Conservation (phyloP, 2,329 filamentous ascomycete genomes). For the Talaromyces funiculosus region DNA sequence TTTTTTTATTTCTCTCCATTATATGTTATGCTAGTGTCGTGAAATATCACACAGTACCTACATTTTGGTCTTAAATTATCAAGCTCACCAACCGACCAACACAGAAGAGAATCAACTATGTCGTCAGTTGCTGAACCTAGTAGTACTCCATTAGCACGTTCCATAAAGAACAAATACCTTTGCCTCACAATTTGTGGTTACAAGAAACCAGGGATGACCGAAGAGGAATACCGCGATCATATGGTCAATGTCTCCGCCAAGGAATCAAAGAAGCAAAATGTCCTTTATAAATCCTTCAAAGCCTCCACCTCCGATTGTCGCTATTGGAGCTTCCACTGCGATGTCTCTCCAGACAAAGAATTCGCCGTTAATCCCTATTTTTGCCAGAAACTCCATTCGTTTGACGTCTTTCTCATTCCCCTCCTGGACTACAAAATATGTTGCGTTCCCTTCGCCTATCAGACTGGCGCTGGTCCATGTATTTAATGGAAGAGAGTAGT, state of each 20-base stretch:
- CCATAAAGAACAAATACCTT: too few species aligned
- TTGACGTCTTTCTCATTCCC: not conserved
- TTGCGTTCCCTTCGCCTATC: slow-evolving; percentile 32
- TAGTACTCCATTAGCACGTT: too few species aligned
- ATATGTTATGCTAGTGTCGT: too few species aligned
- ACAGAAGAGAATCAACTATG: too few species aligned
- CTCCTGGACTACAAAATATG: slow-evolving; percentile 24
- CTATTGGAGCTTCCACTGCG: slow-evolving; percentile 15
- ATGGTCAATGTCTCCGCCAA: slow-evolving; percentile 46
- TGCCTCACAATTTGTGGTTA: slow-evolving; percentile 49
- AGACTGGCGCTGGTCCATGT: slow-evolving; percentile 34
- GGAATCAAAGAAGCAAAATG: not conserved
- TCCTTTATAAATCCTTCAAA: slow-evolving; percentile 14
- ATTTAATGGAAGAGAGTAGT: slow-evolving; percentile 36
- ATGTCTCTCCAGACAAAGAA: slow-evolving; percentile 14
- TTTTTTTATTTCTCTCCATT: too few species aligned
- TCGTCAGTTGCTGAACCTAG: too few species aligned
- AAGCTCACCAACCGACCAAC: too few species aligned
- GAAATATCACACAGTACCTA: too few species aligned
- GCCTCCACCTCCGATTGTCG: slow-evolving; percentile 7
- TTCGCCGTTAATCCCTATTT: slow-evolving; percentile 10
- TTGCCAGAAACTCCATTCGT: slow-evolving; percentile 14
- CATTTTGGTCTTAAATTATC: too few species aligned
- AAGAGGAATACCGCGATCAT: slow-evolving; percentile 44
- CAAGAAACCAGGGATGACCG: slow-evolving; percentile 44